Base-by-base conservation (phyloP, 495 filamentous ascomycete species). In the Xylaria scruposa region DNA sequence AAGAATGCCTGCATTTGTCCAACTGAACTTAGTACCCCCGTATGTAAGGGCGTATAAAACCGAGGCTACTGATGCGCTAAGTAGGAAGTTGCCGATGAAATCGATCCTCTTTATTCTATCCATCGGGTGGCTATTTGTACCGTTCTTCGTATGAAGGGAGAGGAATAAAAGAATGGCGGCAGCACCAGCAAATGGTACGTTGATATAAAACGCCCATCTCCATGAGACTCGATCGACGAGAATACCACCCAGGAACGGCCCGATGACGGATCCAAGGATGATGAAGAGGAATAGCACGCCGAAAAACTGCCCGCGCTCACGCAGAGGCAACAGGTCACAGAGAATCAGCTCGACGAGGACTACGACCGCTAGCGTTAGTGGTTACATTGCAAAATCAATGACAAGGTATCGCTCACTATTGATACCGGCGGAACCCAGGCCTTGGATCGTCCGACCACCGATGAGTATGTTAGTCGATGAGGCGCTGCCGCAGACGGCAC, bases 171-270 rank as follows among this genome's bases (percentile, higher is more conserved):
- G 85, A 67, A 90, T 86, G 3, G 87, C 40, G 36, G 90, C 82
- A 9, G 90, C 90, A 29, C 84, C 91, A 53, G 93, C 92, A 63
- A 95, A 83, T 1, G 92, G 91, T 6, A 93, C 79, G 73, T 93
- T 94, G 81, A 93, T 92, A 77, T 90, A 94, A 79, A 95, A 94
- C 72, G 91, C 94, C 93, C 92, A 95, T 71, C 93, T 81, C 93
- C 93, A 96, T 1, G 88, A 86, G 0, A 80, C 80, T 53, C 79
- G 77, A 51, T 89, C 83, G 12, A 86, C 88, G 70, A 90, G 88
- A 9, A 79, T 85, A 51, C 88, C 88, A 10, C 88, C 88, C 46
- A 90, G 78, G 56, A 95, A 82, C 8, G 92, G 93, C 15, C 93
- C 93, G 54, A 90, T 87, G 26, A 93, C 91, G 73, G 86, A 90